Evolutionary conservation across 495 filamentous ascomycete genomes (phyloP), one percentile per base, ranked within the genome.

Genomic region (Lophiotrema nucula): DNA sequence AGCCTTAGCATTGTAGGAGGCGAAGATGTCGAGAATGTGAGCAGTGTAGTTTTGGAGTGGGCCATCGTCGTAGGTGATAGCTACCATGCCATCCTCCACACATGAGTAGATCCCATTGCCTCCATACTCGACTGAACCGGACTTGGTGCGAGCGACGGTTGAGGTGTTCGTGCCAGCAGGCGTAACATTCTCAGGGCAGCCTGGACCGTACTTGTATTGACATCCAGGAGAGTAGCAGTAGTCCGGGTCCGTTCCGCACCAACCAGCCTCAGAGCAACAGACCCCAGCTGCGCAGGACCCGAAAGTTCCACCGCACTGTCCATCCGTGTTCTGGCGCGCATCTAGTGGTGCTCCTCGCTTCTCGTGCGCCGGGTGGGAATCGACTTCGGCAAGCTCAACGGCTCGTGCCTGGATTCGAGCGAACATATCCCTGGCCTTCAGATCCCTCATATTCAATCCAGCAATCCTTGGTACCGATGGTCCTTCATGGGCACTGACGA

Each of bases 31-130:
- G 6, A 92, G 75, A 13, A 92, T 76, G 51, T 85, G 81, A 21
- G 73, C 70, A 0, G 88, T 92, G 67, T 85, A 90, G 10, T 80
- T 70, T 21, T 79, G 11, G 13, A 44, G 83, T 0, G 88, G 88
- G 10, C 88, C 88, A 67, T 92, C 88, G 59, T 92, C 88, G 67
- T 82, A 92, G 1, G 88, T 91, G 45, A 92, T 64, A 42, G 88
- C 88, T 55, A 92, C 79, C 18, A 43, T 43, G 18, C 39, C 10
- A 10, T 21, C 39, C 19, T 13, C 18, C 10, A 56, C 73, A 63
- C 89, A 95, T 39, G 84, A 79, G 37, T 86, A 86, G 52, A 93
- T 84, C 4, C 80, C 80, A 44, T 33, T 41, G 19, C 62, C 62
- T 38, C 62, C 62, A 24, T 65, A 65, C 19, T 42, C n/a, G n/a